Percentiles rank a stretch among this genome's conserved stretches.
These are phyloP conservation scores for Silene uniflora DNA, from an alignment of 148 eudicot species.

Conservation along the genomic window DNA sequence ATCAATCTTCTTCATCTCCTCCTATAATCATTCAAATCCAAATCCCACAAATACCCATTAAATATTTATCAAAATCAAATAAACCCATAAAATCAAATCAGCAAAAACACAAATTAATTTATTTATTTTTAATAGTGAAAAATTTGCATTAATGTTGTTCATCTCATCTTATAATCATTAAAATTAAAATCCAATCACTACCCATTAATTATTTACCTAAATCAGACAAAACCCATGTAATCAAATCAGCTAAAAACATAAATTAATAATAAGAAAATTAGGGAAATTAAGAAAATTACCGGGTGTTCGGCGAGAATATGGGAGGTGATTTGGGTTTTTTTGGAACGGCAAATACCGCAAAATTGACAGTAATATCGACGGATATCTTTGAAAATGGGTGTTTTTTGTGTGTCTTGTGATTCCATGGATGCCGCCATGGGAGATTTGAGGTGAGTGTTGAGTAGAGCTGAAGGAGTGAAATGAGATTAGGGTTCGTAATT, in stretches of 20 bases:
- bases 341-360: conserved; percentile 62
- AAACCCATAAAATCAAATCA: not conserved
- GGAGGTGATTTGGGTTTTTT: conserved; percentile 41
- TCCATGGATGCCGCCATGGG: conserved; percentile 18
- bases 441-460: not conserved
- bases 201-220: not conserved
- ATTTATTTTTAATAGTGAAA: too few species aligned
- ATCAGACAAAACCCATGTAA: not conserved
- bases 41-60: not conserved
- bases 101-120: not conserved
- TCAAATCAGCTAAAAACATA: not conserved
- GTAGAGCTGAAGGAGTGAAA: not conserved
- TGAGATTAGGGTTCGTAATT: not conserved
- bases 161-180: not conserved
- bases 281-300: conserved; percentile 13
- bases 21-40: conserved; percentile 28
- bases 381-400: conserved; percentile 63
- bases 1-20: conserved; percentile 35
- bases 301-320: conserved; percentile 46
- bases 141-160: not conserved
- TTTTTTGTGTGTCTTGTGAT: conserved; percentile 12
- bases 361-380: conserved; percentile 69
- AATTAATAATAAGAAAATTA: not conserved
- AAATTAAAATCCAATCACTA: not conserved
- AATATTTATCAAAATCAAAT: not conserved